Evolutionary conservation across 768 basidiomycete species (phyloP), one percentile per base, ranked within the genome.

Genomic region (Kwoniella sp.): DNA sequence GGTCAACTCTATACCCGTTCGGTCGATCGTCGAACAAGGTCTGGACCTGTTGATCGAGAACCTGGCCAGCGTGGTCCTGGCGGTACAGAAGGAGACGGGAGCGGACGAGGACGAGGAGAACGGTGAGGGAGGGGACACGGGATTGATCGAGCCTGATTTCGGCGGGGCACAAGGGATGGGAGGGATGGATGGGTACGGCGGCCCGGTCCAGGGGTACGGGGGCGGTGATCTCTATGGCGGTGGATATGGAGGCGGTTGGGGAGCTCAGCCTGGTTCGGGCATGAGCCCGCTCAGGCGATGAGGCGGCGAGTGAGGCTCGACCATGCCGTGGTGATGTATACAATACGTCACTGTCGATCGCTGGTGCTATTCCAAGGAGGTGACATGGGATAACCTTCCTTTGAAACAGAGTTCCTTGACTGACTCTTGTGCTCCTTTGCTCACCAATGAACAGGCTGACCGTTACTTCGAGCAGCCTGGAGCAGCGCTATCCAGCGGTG

Each of bases 1-100:
- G 14, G 90, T 91, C 56, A 93, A 93, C 2, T 62, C 67, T 3
- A 70, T 73, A 33, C 68, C 72, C 8, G 72, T 73, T 33, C 57
- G 64, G n/a, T 57, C 61, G 22, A 56, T 60, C 5, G 57, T 70
- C 9, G 68, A 67, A 56, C 60, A 67, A 44, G 68, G 68, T 3
- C 46, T 70, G 14, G 68, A 70, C 40, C 52, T 70, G 26, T 47
- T 70, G 11, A 49, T 59, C 7, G 62, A 73, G 9, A 58, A 58
- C 3, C 46, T 90, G 25, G 86, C 89, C 58, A 82, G 82, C 59
- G 75, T 87, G 27, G 75, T 89, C 23, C 67, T 82, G 17, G 83
- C 87, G 58, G 68, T 70, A 3, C 59, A 67, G 51, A 62, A 55
- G 29, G 68, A 70, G 45, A 70, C 68, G 25, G 68, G 68, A 27